Base-by-base conservation (phyloP, 352 stramenopile species). In the Phytophthora sojae region DNA sequence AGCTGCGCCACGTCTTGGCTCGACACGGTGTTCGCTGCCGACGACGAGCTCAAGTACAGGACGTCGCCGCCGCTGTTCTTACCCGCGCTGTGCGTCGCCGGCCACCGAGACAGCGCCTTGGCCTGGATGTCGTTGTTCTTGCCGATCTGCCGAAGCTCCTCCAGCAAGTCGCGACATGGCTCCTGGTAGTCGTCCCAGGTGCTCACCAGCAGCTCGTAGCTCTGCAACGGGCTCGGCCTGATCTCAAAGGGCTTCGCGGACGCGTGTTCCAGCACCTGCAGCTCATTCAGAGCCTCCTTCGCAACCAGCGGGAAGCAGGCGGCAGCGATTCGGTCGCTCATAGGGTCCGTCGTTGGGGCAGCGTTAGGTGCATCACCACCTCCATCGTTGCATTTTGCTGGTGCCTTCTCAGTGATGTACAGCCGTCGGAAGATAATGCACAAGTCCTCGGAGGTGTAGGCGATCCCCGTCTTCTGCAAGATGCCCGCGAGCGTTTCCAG, bases 1-100 rank as follows among this genome's bases (percentile, higher is more conserved):
- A 90, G 74, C 57, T 93, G 85, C 3, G 74, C 76, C n/a, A 91
- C 86, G 44, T 93, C 82, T 57, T 93, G 85, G 39, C 82, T 93
- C 1, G 82, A 91, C 2, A 93, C 57, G 2, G 21, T 74, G 30
- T 77, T 69, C 2, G 69, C 45, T 0, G 82, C 82, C 1, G 61
- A 74, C 4, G 81, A 88, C 1, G 85, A 85, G 56, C 83, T 91
- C 57, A 91, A 19, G 37, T 93, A 87, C 47, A 89, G 60, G 19
- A 87, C 71, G 2, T 84, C 68, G 11, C 58, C 65, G 37, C 76
- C 69, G 26, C 51, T 42, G 25, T 57, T 63, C 17, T 57, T 67
- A 0, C 54, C 73, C 55, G 25, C 44, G 17, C 47, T 58, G 15
- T 61, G 29, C 17, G 57, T 52, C 12, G 62, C 52, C 7, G 69